Percentiles rank a stretch among this genome's conserved stretches.
These are phyloP conservation scores for Cornus suecica DNA, from an alignment of 148 eudicot genomes.

Conservation along the genomic window DNA sequence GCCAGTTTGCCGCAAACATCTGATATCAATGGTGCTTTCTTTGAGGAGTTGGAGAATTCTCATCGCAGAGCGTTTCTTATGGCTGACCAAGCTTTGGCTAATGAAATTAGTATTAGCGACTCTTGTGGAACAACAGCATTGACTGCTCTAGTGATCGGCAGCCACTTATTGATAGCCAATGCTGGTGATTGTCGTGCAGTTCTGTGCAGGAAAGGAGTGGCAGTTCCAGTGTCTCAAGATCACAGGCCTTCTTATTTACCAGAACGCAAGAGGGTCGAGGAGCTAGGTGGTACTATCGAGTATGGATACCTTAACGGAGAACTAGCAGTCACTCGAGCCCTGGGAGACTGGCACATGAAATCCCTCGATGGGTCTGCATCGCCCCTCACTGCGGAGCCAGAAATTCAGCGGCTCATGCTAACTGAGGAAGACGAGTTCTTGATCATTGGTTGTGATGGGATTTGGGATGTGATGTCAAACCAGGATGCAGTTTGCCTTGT, in stretches of 20 bases:
- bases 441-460: slow-evolving; percentile 49
- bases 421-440: slow-evolving; percentile 51
- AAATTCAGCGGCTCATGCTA: slow-evolving; percentile 22
- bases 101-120: slow-evolving; percentile 25
- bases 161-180: slow-evolving; percentile 40
- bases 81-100: slow-evolving; percentile 46
- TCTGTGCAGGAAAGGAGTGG: slow-evolving; percentile 42
- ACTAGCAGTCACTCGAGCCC: slow-evolving; percentile 40
- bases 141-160: slow-evolving; percentile 39
- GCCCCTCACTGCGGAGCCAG: slow-evolving; percentile 45
- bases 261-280: slow-evolving; percentile 35
- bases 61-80: slow-evolving; percentile 32
- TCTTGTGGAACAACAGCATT: slow-evolving; percentile 51
- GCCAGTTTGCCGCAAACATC: slow-evolving; percentile 32
- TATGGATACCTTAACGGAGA: slow-evolving; percentile 45
- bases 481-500: slow-evolving; percentile 40
- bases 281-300: slow-evolving; percentile 37
- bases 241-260: slow-evolving; percentile 31
- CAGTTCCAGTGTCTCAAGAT: slow-evolving; percentile 41
- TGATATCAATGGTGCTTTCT: slow-evolving; percentile 19
- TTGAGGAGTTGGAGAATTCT: slow-evolving; percentile 24
- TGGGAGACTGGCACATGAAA: slow-evolving; percentile 57
- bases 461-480: slow-evolving; percentile 47
- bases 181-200: slow-evolving; percentile 57
- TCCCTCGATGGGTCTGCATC: slow-evolving; percentile 24